Base-by-base conservation (phyloP, 345 rosid genomes). In the Clausena lansium region DNA sequence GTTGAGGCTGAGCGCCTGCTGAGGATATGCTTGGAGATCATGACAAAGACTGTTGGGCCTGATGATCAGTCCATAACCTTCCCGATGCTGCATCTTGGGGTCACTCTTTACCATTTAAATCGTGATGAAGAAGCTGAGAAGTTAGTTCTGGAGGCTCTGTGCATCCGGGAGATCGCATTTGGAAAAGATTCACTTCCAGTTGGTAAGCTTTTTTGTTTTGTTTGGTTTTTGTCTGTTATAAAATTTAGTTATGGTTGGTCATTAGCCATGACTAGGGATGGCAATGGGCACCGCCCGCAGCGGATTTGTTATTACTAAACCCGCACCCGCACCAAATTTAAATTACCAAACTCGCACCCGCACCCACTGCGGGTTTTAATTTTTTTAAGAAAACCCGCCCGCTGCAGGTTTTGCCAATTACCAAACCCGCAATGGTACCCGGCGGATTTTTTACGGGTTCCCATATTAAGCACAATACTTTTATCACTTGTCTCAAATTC, bases 1-100 rank as follows among this genome's bases (percentile, higher is more conserved):
- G 94, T 83, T 3, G 94, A 86, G 89, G 93, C 97, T 1, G 98
- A 95, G 77, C 85, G 89, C n/a, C 69, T 95, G 74, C 87, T 93
- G 78, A 86, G 89, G 84, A 87, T 89, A n/a, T 84, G 92, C 83
- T 81, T 95, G 81, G 86, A 87, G 47, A 90, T 91, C 58, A 89
- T 84, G 90, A 85, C 9, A 36, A 83, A 77, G 38, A 80, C 87
- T 0, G 83, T 83, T 32, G 84, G 88, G 15, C 90, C 90, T 13
- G 94, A 88, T 4, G 93, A 91, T 87, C 95, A 85, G 69, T 90
- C 97, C 61, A 80, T 93, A 84, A 85, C 89, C 57, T 89, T 88
- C 78, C 93, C 98, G 15, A 91, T 92, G 97, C 79, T 95, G 59
- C 84, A 88, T 79, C 95, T 91, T 65, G 95, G 94, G 6, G 88